phyloP scores from a whole-genome alignment of 306 rosid genomes.

The Castanea sativa region DNA sequence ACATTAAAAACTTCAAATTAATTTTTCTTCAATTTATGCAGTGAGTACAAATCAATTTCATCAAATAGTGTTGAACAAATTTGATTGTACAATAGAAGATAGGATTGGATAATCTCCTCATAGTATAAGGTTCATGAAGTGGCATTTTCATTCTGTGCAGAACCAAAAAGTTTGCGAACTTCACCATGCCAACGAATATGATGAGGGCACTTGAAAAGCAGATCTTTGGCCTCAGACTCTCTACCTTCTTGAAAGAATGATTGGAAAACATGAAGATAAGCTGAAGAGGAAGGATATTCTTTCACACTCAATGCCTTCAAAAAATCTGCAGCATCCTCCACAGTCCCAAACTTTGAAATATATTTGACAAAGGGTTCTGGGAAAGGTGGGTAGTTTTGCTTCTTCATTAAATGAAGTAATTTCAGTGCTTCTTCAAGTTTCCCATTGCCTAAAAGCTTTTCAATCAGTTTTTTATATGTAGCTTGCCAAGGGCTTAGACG shows the following conservation, averaged over 20 bases:
- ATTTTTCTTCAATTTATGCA: not conserved
- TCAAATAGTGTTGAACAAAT: not conserved
- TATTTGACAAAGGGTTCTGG: conserved; percentile 52
- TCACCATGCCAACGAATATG: conserved; percentile 51
- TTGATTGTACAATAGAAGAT: not conserved
- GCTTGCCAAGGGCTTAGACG: conserved; percentile 71
- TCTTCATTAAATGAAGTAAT: conserved; percentile 68
- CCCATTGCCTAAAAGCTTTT: conserved; percentile 43
- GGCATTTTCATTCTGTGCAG: conserved; percentile 31
- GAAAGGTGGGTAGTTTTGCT: conserved; percentile 58
- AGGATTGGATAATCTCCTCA: too few relatives aligned
- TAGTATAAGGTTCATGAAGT: conserved; percentile 18
- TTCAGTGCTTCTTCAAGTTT: conserved; percentile 77
- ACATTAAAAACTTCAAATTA: too few relatives aligned
- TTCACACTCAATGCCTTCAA: conserved; percentile 60
- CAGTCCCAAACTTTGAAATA: conserved; percentile 75
- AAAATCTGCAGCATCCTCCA: conserved; percentile 71
- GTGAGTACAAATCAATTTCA: not conserved
- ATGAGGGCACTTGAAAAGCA: conserved; percentile 65
- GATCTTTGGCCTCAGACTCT: conserved; percentile 67
- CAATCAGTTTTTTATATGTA: conserved; percentile 58
- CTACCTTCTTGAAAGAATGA: conserved; percentile 75
- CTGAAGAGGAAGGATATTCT: conserved; percentile 46
- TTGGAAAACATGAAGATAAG: conserved; percentile 59
- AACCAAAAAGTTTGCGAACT: conserved; percentile 58